Evolutionary conservation across 2,329 filamentous ascomycete species (phyloP), one percentile per base, ranked within the genome.

Genomic region (Pyrenochaeta sp.): DNA sequence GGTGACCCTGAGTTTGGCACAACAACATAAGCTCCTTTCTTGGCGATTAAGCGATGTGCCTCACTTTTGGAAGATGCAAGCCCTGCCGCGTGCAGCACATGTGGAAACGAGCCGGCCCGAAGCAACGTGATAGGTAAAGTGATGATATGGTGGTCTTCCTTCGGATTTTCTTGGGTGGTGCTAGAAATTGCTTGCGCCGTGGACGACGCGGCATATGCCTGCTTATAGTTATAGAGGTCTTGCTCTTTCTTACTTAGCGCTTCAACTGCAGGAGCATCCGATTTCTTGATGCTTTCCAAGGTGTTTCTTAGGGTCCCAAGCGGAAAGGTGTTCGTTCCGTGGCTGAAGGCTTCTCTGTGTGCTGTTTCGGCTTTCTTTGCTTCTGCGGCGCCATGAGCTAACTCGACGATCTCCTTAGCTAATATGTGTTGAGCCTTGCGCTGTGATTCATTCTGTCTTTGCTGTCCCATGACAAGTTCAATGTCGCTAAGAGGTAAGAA

Each of bases 381-480:
- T 60, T 85, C 85, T 7, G 84, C 70, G 0, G 81, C 74, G 13
- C 93, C 92, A 72, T 98, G 93, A 1, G 93, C 86, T 2, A 99
- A 83, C 49, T 89, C 85, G 0, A 96, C 82, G 24, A 98, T 90
- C 73, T 99, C 93, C 50, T 83, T 86, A 0, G 95, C 95, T 2
- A 99, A 85, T 0, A 84, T 80, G 72, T 97, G 93, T 68, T 99
- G 94, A 2, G 94, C 93, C 54, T 87, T 75, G 30, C 95, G 88
- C 77, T 89, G 87, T 0, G 88, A 84, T 0, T 91, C 91, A 54
- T 93, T 85, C 28, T 82, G 62, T 8, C 77, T 78, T 66, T 98
- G 93, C 61, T 89, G 76, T 32, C 81, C 75, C 86, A 98, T 91
- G 51, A 91, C 77, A 13, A 81, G 70, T 2, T 83, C 72, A 64